These are phyloP conservation scores for Pichia sp. DNA, from an alignment of 1,139 yeast species.

Conservation along the genomic window DNA sequence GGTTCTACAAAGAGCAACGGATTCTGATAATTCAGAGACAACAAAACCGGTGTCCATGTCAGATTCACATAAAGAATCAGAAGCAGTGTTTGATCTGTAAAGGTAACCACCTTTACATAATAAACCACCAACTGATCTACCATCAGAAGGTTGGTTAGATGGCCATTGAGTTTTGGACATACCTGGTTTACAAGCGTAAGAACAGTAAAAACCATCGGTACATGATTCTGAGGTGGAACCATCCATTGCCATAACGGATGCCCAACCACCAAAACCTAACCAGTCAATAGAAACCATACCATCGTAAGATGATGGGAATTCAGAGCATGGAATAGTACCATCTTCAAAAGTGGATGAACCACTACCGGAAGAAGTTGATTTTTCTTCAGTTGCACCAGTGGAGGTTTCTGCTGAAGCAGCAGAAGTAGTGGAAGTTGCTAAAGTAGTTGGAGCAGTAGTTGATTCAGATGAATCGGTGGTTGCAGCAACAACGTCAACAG, in stretches of 20 bases:
- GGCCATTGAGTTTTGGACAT: slow-evolving; percentile 99
- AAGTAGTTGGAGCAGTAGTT: slow-evolving; percentile 17
- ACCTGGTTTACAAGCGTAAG: slow-evolving; percentile 94
- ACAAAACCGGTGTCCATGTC: slow-evolving; percentile 66
- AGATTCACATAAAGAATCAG: slow-evolving; percentile 73
- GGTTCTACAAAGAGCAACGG: slow-evolving; percentile 89
- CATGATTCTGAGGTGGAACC: slow-evolving; percentile 57
- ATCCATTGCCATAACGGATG: slow-evolving; percentile 58
- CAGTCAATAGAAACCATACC: slow-evolving; percentile 81
- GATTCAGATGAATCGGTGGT: slow-evolving; percentile 17
- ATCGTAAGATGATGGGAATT: slow-evolving; percentile 57
- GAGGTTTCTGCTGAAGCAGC: background rate
- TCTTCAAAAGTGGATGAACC: slow-evolving; percentile 54
- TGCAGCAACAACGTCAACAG: slow-evolving; percentile 37
- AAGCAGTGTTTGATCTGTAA: slow-evolving; percentile 62
- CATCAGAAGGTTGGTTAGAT: slow-evolving; percentile 67
- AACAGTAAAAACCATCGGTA: slow-evolving; percentile 85
- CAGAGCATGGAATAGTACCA: slow-evolving; percentile 63
- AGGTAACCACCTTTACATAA: slow-evolving; percentile 71
- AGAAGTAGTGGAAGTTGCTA: slow-evolving; percentile 15
- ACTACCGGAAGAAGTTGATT: slow-evolving; percentile 7
- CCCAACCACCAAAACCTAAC: slow-evolving; percentile 86
- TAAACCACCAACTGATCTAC: slow-evolving; percentile 89
- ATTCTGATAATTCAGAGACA: slow-evolving; percentile 50
- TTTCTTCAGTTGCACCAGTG: slow-evolving; percentile 16